phyloP scores from a whole-genome alignment of 441 rosid species.

The Mallotus japonicus region DNA sequence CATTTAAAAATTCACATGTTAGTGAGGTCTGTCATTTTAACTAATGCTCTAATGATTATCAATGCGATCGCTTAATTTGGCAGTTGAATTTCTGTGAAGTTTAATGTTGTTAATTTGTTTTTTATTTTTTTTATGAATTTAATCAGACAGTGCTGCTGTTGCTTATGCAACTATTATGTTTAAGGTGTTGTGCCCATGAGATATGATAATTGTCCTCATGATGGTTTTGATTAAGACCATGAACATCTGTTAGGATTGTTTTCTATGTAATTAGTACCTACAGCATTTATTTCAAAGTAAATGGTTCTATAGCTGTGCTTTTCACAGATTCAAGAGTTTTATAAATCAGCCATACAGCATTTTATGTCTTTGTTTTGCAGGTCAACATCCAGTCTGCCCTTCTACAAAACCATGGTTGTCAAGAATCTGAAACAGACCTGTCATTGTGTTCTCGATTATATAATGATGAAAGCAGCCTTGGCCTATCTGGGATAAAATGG shows the following conservation, averaged over 20 bases:
- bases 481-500: slow-evolving; percentile 85
- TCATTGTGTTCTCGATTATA: slow-evolving; percentile 38
- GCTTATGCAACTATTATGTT: neutral
- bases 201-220: neutral
- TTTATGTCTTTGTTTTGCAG: slow-evolving; percentile 30
- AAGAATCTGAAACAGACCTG: slow-evolving; percentile 46
- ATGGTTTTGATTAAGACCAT: neutral
- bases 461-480: slow-evolving; percentile 77
- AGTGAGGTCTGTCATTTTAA: slow-evolving; percentile 38
- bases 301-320: neutral
- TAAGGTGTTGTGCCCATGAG: neutral
- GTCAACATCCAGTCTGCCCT: slow-evolving; percentile 36
- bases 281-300: neutral
- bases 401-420: slow-evolving; percentile 34
- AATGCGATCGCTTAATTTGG: neutral
- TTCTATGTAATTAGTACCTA: neutral
- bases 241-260: slow-evolving; percentile 1
- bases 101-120: neutral
- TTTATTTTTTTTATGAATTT: neutral
- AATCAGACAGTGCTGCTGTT: neutral
- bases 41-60: neutral
- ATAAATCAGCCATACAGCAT: neutral
- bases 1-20: slow-evolving; percentile 30
- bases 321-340: neutral
- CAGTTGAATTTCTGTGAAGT: neutral